A percentile compares a stretch with the other conserved stretches of the same genome.
phyloP scores from a whole-genome alignment of 2,329 filamentous ascomycete genomes.

The Penicillium frequentans region DNA sequence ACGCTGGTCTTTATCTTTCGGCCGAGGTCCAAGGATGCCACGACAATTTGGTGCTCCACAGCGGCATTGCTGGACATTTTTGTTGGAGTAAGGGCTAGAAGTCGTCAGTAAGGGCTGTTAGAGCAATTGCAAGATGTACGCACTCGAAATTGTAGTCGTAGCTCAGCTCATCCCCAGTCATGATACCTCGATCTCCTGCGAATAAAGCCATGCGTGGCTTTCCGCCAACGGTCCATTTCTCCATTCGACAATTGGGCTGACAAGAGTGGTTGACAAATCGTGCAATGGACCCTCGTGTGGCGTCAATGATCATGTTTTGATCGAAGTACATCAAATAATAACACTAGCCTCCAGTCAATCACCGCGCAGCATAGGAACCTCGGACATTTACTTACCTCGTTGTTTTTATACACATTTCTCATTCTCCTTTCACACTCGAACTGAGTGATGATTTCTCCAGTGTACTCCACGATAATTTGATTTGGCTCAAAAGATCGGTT shows the following conservation, averaged over 20 bases:
- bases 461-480: conserved; percentile 98
- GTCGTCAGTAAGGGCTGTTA: conserved; percentile 10
- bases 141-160: conserved; percentile 84
- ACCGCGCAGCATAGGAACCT: neutral
- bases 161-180: conserved; percentile 92
- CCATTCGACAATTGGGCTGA: conserved; percentile 94
- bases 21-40: conserved; percentile 59
- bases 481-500: conserved; percentile 83
- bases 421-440: conserved; percentile 90
- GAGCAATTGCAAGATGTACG: conserved; percentile 24
- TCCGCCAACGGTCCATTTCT: conserved; percentile 93
- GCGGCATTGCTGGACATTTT: conserved; percentile 64
- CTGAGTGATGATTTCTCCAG: conserved; percentile 95
- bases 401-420: conserved; percentile 90
- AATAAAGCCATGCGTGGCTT: conserved; percentile 97
- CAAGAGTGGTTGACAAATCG: conserved; percentile 98
- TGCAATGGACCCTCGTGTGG: conserved; percentile 91
- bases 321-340: conserved; percentile 99
- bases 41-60: conserved; percentile 63
- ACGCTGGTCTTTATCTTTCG: conserved; percentile 49
- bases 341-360: conserved; percentile 58
- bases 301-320: conserved; percentile 98
- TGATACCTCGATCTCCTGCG: conserved; percentile 83
- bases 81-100: conserved; percentile 56
- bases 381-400: conserved; percentile 63